Evolutionary conservation across 2,329 filamentous ascomycete species (phyloP).

Genomic region (Berkeleyomyces basicola): DNA sequence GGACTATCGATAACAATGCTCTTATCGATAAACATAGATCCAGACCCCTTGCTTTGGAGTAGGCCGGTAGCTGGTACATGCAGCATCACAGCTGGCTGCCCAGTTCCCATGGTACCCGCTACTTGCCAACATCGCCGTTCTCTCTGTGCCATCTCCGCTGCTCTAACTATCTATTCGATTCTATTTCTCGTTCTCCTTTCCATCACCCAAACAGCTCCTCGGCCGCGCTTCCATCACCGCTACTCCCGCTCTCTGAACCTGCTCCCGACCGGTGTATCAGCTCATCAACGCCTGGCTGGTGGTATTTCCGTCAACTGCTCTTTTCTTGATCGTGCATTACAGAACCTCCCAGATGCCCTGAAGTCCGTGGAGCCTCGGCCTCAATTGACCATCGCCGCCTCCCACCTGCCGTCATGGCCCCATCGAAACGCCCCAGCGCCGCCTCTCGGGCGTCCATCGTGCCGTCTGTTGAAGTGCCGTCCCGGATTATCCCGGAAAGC

Average conservation of each 20-base stretch:
- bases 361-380: not conserved
- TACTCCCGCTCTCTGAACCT: not conserved
- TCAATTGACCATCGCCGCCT: not conserved
- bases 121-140: not conserved
- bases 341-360: not conserved
- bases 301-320: not conserved
- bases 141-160: not conserved
- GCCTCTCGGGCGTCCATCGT: not conserved
- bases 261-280: too few species aligned
- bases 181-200: not conserved
- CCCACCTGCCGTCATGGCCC: not conserved
- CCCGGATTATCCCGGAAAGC: conserved; percentile 23
- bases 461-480: conserved; percentile 16
- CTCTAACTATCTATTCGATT: not conserved
- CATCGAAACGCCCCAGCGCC: not conserved
- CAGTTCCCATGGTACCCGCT: not conserved
- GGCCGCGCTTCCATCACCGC: not conserved
- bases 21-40: conserved; percentile 15
- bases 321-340: not conserved
- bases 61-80: not conserved
- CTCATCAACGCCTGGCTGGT: too few species aligned
- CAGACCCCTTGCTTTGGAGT: conserved; percentile 20
- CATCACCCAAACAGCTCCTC: not conserved
- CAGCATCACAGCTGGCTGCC: not conserved
- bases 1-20: not conserved